Conservation (phyloP, 2,329 filamentous ascomycete species). For the Fusarium solani-melongenae region DNA sequence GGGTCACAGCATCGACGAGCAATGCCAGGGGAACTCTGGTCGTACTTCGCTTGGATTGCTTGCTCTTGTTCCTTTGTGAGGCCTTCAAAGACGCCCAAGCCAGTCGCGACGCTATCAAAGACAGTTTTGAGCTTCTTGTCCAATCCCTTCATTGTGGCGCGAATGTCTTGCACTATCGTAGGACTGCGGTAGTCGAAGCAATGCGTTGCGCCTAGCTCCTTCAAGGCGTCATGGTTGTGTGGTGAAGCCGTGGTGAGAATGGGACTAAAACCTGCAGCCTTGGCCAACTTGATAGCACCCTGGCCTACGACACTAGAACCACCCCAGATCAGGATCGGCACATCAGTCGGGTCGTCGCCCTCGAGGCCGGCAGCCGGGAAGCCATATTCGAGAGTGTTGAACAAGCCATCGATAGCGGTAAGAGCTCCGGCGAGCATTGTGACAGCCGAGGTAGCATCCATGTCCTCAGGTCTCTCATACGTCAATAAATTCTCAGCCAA, state of each 20-base stretch:
- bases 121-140: background rate
- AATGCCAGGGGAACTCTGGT: background rate
- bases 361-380: background rate
- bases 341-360: background rate
- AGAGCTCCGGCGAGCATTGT: background rate
- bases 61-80: background rate
- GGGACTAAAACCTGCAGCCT: conserved; percentile 42
- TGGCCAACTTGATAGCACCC: conserved; percentile 50
- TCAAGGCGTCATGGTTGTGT: conserved; percentile 47
- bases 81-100: background rate
- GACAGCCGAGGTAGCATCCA: background rate
- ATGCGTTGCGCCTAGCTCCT: conserved; percentile 46
- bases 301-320: conserved; percentile 49
- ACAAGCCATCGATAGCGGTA: conserved; percentile 1
- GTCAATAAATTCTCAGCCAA: conserved; percentile 10
- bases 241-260: conserved; percentile 49
- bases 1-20: background rate
- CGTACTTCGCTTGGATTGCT: background rate
- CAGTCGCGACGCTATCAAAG: background rate
- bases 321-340: conserved; percentile 49
- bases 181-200: conserved; percentile 49
- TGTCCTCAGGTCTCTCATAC: background rate
- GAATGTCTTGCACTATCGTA: conserved; percentile 2
- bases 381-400: conserved; percentile 5
- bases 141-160: background rate